Evolutionary conservation across 495 filamentous ascomycete species (phyloP), one percentile per base, ranked within the genome.

Genomic region (Aspergillus asperescens): DNA sequence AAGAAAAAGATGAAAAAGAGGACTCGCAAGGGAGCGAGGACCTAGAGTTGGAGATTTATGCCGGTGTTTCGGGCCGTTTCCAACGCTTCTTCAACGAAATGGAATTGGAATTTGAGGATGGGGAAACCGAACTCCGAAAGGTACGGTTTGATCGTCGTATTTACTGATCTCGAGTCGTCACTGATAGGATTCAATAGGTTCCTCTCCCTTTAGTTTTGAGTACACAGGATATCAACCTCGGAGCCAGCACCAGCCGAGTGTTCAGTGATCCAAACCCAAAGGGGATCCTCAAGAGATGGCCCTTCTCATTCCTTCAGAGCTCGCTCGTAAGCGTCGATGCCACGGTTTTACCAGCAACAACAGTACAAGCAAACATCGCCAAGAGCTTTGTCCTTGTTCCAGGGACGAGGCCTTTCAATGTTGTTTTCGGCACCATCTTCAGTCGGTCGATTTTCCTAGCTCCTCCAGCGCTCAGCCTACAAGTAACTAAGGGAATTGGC

Each of bases 361-460:
- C 60, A 3, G 20, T 77, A 15, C 52, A 61, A 25, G 60, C 68
- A 3, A 64, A 52, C 5, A 15, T 74, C 32, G 50, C 52, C 20
- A 69, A 71, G 25, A 50, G 57, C 12, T 55, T 73, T 19, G 50
- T 58, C 8, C 66, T 64, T 9, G 50, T 73, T 25, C 54, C 64
- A 25, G 65, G 66, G 16, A 66, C 64, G 31, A 64, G 56, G 37
- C 73, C 72, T 0, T 63, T 76, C 47, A 60, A 55, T 24, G 58
- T 75, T 24, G 62, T 49, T 27, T 42, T 66, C 19, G 60, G 46
- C 15, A 64, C 56, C 40, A 63, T 50, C 16, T 62, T 75, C 37
- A 48, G 58, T 9, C 58, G 58, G 19, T 70, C 67, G 0, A 45
- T 67, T 5, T 44, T 31, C n/a, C 55, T 67, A 24, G 50, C 49